Evolutionary conservation across 1,284 basidiomycete species (phyloP), one percentile per base, ranked within the genome.

Genomic region (Papiliotrema nemorosa): DNA sequence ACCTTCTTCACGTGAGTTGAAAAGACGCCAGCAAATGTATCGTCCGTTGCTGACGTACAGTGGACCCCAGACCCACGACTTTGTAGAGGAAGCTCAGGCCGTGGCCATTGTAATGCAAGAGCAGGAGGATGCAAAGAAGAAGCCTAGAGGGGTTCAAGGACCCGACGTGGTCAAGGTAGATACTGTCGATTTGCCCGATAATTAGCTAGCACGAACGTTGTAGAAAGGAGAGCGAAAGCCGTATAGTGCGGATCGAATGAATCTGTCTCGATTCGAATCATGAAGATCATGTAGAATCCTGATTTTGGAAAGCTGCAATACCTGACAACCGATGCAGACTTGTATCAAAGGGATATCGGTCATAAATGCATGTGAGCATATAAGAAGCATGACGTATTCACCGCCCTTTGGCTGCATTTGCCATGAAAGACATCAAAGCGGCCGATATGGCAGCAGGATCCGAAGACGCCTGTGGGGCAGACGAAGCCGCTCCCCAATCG

Each of bases 1-100:
- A 70, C 69, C 1, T 70, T 66, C 59, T 70, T 69, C 62, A 54
- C 50, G 54, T 59, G 38, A 33, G 53, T 48, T n/a, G 20, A 9
- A 31, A 5, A 12, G 3, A 9, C 18, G 35, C 18, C 35, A 33
- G 31, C 31, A 33, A 9, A 33, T 9, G 10, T 33, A 33, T 10
- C 16, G 16, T 33, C 31, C n/a, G n/a, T n/a, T n/a, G n/a, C n/a
- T n/a, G n/a, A n/a, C n/a, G n/a, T n/a, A 3, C 6, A 44, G 42
- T 44, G 42, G 42, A 44, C 42, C 42, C 9, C 16, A 18, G 22
- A 44, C 42, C 9, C 27, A 31, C 31, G 42, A 44, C 31, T 44
- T 44, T 34, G 31, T 44, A 5, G 42, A 44, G 10, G 27, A 44
- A 18, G 13, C 42, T 21, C 42, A 42, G 25, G 40, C 40, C 7